A percentile compares a stretch with the other conserved stretches of the same genome.
These are phyloP conservation scores for Epichloe sylvatica DNA, from an alignment of 2,329 filamentous ascomycete species.

Conservation along the genomic window DNA sequence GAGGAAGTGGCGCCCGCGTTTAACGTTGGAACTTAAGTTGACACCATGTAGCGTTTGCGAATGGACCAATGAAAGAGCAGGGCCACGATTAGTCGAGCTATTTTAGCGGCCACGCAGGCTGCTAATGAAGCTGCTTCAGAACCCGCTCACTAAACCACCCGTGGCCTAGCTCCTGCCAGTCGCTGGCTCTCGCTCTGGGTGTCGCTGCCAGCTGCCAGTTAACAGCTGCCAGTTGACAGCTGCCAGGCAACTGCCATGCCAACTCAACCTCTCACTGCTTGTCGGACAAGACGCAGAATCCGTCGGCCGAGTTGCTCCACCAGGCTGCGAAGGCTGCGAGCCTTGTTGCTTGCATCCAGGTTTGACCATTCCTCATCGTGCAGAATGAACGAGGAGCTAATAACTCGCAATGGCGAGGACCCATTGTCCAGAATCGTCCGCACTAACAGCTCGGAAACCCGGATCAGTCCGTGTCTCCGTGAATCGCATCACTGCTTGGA, in stretches of 20 bases:
- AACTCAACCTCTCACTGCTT: background rate
- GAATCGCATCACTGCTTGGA: background rate
- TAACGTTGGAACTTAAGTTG: background rate
- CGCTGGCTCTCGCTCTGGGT: background rate
- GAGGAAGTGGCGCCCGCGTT: background rate
- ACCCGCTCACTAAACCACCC: background rate
- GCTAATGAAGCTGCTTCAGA: background rate
- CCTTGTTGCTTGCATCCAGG: too few species aligned
- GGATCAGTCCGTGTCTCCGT: background rate
- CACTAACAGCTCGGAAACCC: background rate
- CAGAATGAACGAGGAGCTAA: too few species aligned
- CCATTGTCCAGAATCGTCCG: too few species aligned
- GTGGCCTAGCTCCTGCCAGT: background rate
- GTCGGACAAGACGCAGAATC: background rate
- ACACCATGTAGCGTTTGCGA: background rate
- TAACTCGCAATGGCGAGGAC: too few species aligned
- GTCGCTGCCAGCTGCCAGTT: background rate
- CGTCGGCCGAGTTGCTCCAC: too few species aligned
- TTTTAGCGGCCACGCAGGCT: background rate
- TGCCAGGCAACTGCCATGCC: background rate
- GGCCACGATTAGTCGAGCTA: too few species aligned
- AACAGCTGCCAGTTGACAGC: background rate
- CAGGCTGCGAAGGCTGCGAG: too few species aligned
- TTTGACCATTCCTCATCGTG: too few species aligned
- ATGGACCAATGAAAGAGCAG: background rate